Base-by-base conservation (phyloP, 1,284 basidiomycete genomes). In the Salmacisia buchloeana region DNA sequence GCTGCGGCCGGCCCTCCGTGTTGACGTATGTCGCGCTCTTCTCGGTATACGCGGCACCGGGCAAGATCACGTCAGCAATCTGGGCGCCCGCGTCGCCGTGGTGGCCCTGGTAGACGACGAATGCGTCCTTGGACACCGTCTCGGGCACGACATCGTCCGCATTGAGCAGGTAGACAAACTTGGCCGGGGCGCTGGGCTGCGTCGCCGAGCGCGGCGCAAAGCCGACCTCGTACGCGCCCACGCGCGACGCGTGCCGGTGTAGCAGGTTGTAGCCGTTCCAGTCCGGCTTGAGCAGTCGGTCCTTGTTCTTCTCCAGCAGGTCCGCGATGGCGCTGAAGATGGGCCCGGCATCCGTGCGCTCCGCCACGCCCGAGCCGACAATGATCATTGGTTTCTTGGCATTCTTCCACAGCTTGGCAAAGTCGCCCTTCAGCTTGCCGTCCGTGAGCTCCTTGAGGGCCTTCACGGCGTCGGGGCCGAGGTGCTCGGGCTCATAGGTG, bases 81-180 rank as follows among this genome's bases (percentile, higher is more conserved):
- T 94, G 91, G 2, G 96, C 96, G 59, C 96, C 94, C 46, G 92
- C 85, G 80, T 99, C 96, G 80, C 96, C 96, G 80, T 98, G 94
- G 82, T 97, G 94, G 52, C 96, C 96, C 81, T 98, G 96, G 83
- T 98, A 99, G 15, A 98, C 94, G 52, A 98, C 94, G 77, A 98
- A 98, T 1, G 94, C 93, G 75, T 94, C 87, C 68, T 87, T 84
- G 34, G 96, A 94, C 69, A 99, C 96, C n/a, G 88, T 86, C 64
- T 88, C 86, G 49, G 92, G 89, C 76, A 93, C 86, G 63, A 98
- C 83, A 79, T 97, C 94, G 77, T 98, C 96, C 4, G 94, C 93
- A 80, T 94, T 94, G 69, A 98, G 87, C 61, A 99, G 87, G 83
- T 97, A 97, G 76, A 99, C 84, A 82, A 98, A 98, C 83, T 97